Conservation (phyloP, 768 basidiomycete species). For the Mrakia gelida region DNA sequence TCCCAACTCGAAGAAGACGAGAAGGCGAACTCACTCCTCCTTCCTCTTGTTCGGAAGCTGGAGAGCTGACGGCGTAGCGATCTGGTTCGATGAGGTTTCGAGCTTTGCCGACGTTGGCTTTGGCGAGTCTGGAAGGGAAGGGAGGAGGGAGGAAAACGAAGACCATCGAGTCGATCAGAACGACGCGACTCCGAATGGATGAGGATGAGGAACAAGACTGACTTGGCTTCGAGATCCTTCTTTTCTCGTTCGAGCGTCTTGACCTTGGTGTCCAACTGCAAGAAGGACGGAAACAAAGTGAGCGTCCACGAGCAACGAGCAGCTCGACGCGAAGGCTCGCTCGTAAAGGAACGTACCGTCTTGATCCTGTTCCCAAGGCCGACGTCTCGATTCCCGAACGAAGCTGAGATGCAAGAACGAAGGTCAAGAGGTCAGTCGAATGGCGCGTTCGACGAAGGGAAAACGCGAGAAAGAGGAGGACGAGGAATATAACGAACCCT, state of each 20-base stretch:
- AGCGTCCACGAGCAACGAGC: neutral
- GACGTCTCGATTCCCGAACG: neutral
- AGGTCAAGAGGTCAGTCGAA: neutral
- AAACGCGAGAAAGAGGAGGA: neutral
- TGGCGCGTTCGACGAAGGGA: neutral
- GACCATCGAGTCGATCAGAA: neutral
- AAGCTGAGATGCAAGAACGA: neutral
- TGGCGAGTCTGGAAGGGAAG: neutral
- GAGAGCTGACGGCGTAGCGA: conserved; percentile 1
- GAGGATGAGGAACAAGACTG: neutral
- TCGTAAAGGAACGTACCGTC: neutral
- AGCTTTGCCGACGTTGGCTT: neutral
- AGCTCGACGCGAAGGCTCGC: too few species aligned
- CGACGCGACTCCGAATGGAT: neutral
- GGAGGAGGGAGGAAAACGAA: neutral
- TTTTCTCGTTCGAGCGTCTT: neutral
- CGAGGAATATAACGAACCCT: neutral
- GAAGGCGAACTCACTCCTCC: neutral
- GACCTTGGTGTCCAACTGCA: neutral
- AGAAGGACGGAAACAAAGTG: neutral
- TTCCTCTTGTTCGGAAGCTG: neutral
- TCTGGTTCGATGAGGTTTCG: neutral
- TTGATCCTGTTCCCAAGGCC: neutral
- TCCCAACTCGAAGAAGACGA: neutral
- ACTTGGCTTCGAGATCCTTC: conserved; percentile 5